A percentile compares a stretch with the other conserved stretches of the same genome.
These are phyloP conservation scores for Coniosporium apollinis DNA, from an alignment of 495 filamentous ascomycete species.

Conservation along the genomic window DNA sequence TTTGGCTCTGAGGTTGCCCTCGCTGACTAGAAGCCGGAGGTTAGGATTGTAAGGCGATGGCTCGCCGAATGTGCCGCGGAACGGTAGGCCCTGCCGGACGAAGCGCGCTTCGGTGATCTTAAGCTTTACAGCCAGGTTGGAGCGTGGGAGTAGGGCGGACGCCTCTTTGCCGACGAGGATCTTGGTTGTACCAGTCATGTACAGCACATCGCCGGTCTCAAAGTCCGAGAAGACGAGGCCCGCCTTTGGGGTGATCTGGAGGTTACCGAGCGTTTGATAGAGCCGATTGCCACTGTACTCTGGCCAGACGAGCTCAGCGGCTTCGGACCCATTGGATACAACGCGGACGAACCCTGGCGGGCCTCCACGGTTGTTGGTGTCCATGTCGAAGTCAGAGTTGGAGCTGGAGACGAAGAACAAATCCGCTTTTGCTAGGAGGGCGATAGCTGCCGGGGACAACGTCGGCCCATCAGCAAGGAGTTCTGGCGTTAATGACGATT, in stretches of 20 bases:
- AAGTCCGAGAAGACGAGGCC: constrained; percentile 57
- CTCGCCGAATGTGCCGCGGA: constrained; percentile 42
- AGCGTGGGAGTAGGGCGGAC: constrained; percentile 40
- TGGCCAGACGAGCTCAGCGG: constrained; percentile 46
- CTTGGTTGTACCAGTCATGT: constrained; percentile 48
- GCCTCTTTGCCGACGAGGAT: constrained; percentile 47
- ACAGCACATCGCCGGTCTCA: constrained; percentile 49
- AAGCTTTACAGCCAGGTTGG: constrained; percentile 55
- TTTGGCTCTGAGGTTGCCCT: constrained; percentile 22
- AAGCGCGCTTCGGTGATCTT: constrained; percentile 40
- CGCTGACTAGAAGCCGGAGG: constrained; percentile 36
- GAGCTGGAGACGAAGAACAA: constrained; percentile 59
- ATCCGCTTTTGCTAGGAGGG: constrained; percentile 47
- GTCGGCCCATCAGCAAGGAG: constrained; percentile 31
- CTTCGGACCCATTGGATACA: constrained; percentile 32
- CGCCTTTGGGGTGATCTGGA: constrained; percentile 43
- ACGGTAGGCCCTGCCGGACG: constrained; percentile 44
- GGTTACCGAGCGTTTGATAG: constrained; percentile 67
- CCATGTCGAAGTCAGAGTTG: constrained; percentile 49
- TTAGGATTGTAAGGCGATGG: constrained; percentile 56
- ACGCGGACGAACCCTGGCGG: constrained; percentile 57
- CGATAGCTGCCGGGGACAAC: constrained; percentile 31
- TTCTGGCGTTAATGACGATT: constrained; percentile 33
- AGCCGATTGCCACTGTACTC: constrained; percentile 71
- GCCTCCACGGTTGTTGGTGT: constrained; percentile 71